Evolutionary conservation across 1,284 basidiomycete genomes (phyloP), one percentile per base, ranked within the genome.

Genomic region (Boletellus dicymbophilus): DNA sequence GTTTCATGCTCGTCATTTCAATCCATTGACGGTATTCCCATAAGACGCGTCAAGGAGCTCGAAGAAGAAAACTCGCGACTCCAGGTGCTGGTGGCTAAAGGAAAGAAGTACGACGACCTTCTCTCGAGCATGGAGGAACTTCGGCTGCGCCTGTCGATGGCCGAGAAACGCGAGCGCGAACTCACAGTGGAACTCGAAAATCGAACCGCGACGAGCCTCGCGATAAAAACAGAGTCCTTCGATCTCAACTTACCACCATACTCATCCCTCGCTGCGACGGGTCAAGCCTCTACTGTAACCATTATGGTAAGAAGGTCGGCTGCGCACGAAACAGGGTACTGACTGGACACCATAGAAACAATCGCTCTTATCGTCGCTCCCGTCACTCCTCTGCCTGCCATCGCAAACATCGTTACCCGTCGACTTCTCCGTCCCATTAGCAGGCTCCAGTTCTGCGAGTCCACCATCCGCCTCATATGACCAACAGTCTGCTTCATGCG

Each of bases 21-120:
- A 26, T 53, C 40, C 30, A 46, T 30, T 58, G 45, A 57, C 52
- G 45, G 55, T 57, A 61, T 55, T 55, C 25, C 44, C 56, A 42
- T 25, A 56, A 72, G 70, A 38, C 71, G 58, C 39, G 65, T 69
- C 52, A 68, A 58, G 52, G 85, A 88, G 63, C 75, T 91, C 27
- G 89, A 91, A 70, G 81, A 85, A 65, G 88, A 90, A 66, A 90
- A 90, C 60, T 84, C 80, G 41, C 76, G 84, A 38, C 78, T 91
- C 43, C 74, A 81, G 25, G 76, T 77, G 37, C 70, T 85, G 50
- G 74, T 82, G 57, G 70, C 76, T 61, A 67, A 60, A 49, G 68
- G 71, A 45, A 62, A 58, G 57, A 51, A 60, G 58, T 53, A 57
- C 51, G 60, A 69, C 22, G 71, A 75, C 16, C 73, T 84, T 38